A percentile compares a stretch with the other conserved stretches of the same genome.
Evolutionary conservation across 768 basidiomycete genomes (phyloP).

Genomic region (Termitomyces sp.): DNA sequence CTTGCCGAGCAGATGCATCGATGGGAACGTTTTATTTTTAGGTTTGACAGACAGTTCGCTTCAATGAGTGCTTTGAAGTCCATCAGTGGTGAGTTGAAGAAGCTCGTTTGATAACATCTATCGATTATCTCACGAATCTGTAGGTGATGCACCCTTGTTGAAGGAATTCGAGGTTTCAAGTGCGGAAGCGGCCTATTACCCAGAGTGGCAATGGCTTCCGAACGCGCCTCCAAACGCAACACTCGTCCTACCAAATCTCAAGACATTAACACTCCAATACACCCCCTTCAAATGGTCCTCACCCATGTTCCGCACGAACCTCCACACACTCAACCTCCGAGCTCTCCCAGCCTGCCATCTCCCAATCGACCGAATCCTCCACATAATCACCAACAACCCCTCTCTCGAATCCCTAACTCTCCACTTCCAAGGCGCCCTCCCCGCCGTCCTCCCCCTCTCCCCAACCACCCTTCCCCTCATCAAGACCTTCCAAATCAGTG

Average conservation of each 20-base stretch:
- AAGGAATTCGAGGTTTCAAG: constrained; percentile 78
- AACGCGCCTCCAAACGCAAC: constrained; percentile 36
- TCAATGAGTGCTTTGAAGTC: constrained; percentile 74
- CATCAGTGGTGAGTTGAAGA: constrained; percentile 54
- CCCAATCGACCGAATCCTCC: constrained; percentile 67
- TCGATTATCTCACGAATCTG: constrained; percentile 6
- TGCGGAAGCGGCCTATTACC: constrained; percentile 57
- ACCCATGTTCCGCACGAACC: constrained; percentile 61
- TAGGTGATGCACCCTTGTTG: constrained; percentile 72
- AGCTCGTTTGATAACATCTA: not conserved
- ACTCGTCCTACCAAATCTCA: constrained; percentile 46
- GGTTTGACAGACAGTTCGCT: constrained; percentile 74
- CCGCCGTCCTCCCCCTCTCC: constrained; percentile 61
- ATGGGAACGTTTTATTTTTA: constrained; percentile 80
- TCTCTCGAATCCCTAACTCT: constrained; percentile 56
- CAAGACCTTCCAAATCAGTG: constrained; percentile 57
- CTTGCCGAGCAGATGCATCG: constrained; percentile 78
- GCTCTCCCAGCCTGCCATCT: constrained; percentile 63
- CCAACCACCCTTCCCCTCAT: constrained; percentile 54
- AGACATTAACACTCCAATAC: constrained; percentile 63
- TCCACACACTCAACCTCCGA: constrained; percentile 61
- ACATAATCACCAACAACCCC: constrained; percentile 60
- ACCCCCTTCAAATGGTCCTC: constrained; percentile 79
- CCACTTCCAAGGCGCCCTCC: constrained; percentile 60
- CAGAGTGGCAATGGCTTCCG: constrained; percentile 78